These are phyloP conservation scores for Boletus subluridellus DNA, from an alignment of 1,284 basidiomycete species.

Conservation along the genomic window DNA sequence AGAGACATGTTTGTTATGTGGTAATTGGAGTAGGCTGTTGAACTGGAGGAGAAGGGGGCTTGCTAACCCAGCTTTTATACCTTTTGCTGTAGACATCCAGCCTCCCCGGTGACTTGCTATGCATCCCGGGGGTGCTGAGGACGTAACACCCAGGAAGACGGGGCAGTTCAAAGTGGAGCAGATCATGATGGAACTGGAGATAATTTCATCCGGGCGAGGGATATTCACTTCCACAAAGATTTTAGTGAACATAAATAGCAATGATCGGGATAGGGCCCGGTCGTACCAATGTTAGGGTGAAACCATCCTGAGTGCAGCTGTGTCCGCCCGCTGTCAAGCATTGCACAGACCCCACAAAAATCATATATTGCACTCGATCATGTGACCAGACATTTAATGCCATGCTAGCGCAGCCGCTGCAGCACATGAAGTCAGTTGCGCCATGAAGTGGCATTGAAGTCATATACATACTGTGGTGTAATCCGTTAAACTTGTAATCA, in stretches of 20 bases:
- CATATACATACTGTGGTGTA: neutral
- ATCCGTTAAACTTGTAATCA: neutral
- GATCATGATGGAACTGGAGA: neutral
- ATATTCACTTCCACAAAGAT: neutral
- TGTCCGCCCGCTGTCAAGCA: neutral
- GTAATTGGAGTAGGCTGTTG: neutral
- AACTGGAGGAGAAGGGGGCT: neutral
- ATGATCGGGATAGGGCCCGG: neutral
- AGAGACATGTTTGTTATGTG: constrained; percentile 18
- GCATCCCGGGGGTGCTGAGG: neutral
- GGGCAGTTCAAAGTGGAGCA: constrained; percentile 1
- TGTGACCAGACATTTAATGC: too few species aligned
- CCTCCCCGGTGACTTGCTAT: constrained; percentile 3
- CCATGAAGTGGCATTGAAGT: too few species aligned
- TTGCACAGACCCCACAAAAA: too few species aligned
- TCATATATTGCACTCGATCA: too few species aligned
- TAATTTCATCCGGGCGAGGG: neutral
- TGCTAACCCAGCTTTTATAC: constrained; percentile 14
- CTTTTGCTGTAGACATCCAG: neutral
- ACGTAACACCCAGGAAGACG: neutral
- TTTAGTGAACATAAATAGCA: neutral
- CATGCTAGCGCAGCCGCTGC: too few species aligned
- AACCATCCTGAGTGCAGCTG: neutral
- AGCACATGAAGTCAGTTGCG: too few species aligned
- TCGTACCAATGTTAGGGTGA: neutral